Base-by-base conservation (phyloP, 176 grass and related monocot species). In the Hsuehochloa calcarea region DNA sequence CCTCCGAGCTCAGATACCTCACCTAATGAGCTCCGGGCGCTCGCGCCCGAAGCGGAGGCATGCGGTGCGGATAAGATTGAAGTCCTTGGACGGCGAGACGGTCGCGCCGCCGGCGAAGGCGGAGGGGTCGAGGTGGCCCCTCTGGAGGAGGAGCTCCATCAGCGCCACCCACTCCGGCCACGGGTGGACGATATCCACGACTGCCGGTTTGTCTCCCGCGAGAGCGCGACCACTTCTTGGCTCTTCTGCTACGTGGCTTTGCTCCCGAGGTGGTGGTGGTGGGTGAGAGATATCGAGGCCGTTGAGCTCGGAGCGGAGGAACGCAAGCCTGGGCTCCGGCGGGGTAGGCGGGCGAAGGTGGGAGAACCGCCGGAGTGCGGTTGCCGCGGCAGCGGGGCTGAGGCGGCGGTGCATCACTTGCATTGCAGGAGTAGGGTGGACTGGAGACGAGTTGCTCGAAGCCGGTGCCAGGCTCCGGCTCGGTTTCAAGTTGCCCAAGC, bases 31-130 rank as follows among this genome's bases (percentile, higher is more conserved):
- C 80, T 80, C 87, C n/a, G 86, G 69, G 3, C 68, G 82, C 72
- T 96, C 86, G 39, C 94, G 86, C 10, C 86, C 94, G 27, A 96
- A 93, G 17, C 65, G 82, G 63, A 96, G 94, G 89, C 91, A 93
- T 38, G 91, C 94, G 23, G 89, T 96, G 70, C 91, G 94, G 54
- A 93, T 77, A 25, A 41, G 73, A 72, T 96, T 96, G 52, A 81
- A 77, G 29, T 96, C 94, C 80, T 93, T 89, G 50, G 90, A 75
- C 74, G 23, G 87, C n/a, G 52, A 50, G 14, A 9, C 52, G 17
- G 70, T 26, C 29, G 27, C 39, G 22, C 46, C 37, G 10, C 68
- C 69, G 11, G 44, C 69, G 80, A 93, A 83, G 8, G 81, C 81
- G 0, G 89, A 68, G 47, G 80, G 84, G n/a, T 93, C 84, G 1